Evolutionary conservation across 768 basidiomycete genomes (phyloP), one percentile per base, ranked within the genome.

Genomic region (Leucocoprinus leucothites): DNA sequence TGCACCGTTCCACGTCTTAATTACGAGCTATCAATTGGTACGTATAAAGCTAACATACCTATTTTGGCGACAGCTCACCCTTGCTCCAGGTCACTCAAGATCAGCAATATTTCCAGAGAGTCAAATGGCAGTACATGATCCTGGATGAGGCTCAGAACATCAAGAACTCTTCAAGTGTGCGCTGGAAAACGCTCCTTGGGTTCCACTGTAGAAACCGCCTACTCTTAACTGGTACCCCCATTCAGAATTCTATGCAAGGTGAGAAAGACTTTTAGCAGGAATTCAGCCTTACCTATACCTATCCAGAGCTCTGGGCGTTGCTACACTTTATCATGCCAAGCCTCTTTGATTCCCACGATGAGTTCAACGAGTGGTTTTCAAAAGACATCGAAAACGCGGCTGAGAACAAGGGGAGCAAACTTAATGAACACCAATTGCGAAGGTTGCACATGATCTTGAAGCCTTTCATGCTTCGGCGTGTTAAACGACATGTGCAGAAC

Each of bases 181-280:
- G 97, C 41, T 99, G 97, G 97, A 98, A 98, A 71, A 96, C 95
- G 1, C 76, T 98, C 16, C 83, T 99, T 44, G 90, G 93, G 16
- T 94, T 98, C 70, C 92, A 94, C 28, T 98, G 96, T 65, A 84
- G 97, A 51, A 99, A 99, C 71, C 83, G 97, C 42, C 78, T 99
- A 5, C 79, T 99, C 14, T 77, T 99, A 38, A 99, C 97, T 1
- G 97, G 97, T 51, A 99, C 97, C 24, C 97, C 97, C 1, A 98
- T 99, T 57, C 97, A 99, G 69, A 99, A 99, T 69, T 94, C 91
- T 19, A 98, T 99, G 97, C 96, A 98, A 78, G 94, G 95, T 92
- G 57, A 61, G 79, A 56, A 40, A 9, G 9, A 43, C 13, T 13
- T 48, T 36, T 35, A 42, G 53, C 49, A 5, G 21, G 26, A 16